Percentiles rank a stretch among this genome's conserved stretches.
Evolutionary conservation across 164 flowering plant species (phyloP).

Genomic region (Taxillus chinensis): DNA sequence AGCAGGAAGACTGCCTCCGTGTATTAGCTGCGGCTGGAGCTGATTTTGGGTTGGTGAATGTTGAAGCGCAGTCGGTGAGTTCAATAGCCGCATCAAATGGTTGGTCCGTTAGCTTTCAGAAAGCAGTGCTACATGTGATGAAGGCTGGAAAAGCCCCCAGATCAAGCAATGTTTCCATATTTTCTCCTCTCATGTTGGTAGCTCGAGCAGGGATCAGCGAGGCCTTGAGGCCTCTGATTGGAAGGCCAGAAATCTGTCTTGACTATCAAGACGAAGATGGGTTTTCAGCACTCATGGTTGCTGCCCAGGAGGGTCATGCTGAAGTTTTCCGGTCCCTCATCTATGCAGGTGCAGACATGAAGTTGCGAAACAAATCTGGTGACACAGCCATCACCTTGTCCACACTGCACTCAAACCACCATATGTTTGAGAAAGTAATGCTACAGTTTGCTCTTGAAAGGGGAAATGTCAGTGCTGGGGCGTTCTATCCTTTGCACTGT

Average conservation of each 20-base stretch:
- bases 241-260: constrained; percentile 20
- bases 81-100: constrained; percentile 30
- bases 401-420: constrained; percentile 21
- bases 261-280: constrained; percentile 53
- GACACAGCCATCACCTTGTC: constrained; percentile 41
- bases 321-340: constrained; percentile 53
- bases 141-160: constrained; percentile 25
- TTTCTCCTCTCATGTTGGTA: constrained; percentile 42
- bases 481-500: constrained; percentile 56
- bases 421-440: constrained; percentile 55
- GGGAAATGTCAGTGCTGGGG: constrained; percentile 31
- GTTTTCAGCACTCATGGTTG: constrained; percentile 43
- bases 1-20: constrained; percentile 36
- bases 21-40: constrained; percentile 49
- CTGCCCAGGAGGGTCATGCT: constrained; percentile 54
- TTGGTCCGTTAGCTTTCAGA: constrained; percentile 38
- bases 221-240: constrained; percentile 35
- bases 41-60: constrained; percentile 49
- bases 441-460: constrained; percentile 55
- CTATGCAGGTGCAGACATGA: constrained; percentile 61
- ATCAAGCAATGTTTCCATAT: constrained; percentile 33
- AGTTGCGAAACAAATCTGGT: constrained; percentile 36
- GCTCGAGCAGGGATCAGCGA: constrained; percentile 44
- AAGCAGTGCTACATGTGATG: constrained; percentile 25
- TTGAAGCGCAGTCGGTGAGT: constrained; percentile 28